These are phyloP conservation scores for Globisporangium abappressorium DNA, from an alignment of 352 stramenopile species.

Conservation along the genomic window DNA sequence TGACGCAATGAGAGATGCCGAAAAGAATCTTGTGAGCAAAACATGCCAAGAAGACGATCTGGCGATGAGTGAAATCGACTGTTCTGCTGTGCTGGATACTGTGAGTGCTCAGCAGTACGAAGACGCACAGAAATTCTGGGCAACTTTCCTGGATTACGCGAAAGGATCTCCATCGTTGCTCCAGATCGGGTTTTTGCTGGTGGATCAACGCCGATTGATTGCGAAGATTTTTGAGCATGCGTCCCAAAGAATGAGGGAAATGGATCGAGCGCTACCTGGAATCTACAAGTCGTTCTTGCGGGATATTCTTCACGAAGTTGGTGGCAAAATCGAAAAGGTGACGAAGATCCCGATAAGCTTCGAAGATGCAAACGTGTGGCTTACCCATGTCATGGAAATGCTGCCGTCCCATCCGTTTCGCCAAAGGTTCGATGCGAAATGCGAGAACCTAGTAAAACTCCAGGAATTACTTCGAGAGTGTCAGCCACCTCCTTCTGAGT, in stretches of 20 bases:
- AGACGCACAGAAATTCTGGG: conserved; percentile 37
- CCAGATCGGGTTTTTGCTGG: conserved; percentile 47
- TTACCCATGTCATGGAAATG: conserved; percentile 52
- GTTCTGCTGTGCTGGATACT: background rate
- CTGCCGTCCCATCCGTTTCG: conserved; percentile 48
- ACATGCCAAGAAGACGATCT: conserved; percentile 16
- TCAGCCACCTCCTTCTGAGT: background rate
- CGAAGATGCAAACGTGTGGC: conserved; percentile 41
- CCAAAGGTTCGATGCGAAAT: conserved; percentile 48
- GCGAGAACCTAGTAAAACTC: conserved; percentile 46
- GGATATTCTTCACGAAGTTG: conserved; percentile 46
- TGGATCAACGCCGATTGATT: conserved; percentile 52
- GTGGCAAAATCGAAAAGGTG: conserved; percentile 50
- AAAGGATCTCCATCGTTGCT: conserved; percentile 25
- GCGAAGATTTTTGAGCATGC: conserved; percentile 31
- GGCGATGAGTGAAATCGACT: conserved; percentile 11
- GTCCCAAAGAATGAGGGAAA: conserved; percentile 27
- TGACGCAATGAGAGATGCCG: conserved; percentile 7
- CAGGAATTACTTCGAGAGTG: conserved; percentile 35
- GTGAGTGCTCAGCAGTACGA: conserved; percentile 37
- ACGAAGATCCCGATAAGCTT: conserved; percentile 62
- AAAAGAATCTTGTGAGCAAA: conserved; percentile 13
- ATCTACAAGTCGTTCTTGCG: conserved; percentile 52
- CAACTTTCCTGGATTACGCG: conserved; percentile 33
- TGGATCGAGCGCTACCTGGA: conserved; percentile 40